A percentile compares a stretch with the other conserved stretches of the same genome.
Evolutionary conservation across 148 eudicot species (phyloP).

Genomic region (Amaranthus cruentus): DNA sequence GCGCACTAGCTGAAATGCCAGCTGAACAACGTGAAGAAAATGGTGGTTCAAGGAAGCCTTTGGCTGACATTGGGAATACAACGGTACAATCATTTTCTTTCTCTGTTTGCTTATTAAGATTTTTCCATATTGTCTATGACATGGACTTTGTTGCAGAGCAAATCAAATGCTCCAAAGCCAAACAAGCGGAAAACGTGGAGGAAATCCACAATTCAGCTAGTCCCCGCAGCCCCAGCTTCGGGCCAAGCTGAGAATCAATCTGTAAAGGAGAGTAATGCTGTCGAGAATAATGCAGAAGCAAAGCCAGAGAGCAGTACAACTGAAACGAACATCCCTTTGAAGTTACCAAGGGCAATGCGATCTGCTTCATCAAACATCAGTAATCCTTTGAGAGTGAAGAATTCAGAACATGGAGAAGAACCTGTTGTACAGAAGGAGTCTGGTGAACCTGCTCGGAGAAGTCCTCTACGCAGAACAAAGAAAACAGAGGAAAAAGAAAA

Average conservation of each 20-base stretch:
- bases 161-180: constrained; percentile 60
- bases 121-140: not conserved
- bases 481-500: constrained; percentile 61
- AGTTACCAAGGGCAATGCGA: constrained; percentile 72
- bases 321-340: constrained; percentile 47
- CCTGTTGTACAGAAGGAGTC: constrained; percentile 34
- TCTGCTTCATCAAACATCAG: constrained; percentile 45
- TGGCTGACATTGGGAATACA: constrained; percentile 88
- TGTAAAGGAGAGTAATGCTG: constrained; percentile 28
- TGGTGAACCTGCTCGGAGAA: constrained; percentile 42
- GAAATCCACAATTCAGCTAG: constrained; percentile 66
- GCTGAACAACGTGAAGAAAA: constrained; percentile 35
- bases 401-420: constrained; percentile 49
- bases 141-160: constrained; percentile 36
- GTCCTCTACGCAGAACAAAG: constrained; percentile 38
- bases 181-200: constrained; percentile 72
- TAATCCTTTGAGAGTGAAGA: constrained; percentile 58
- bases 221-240: constrained; percentile 50
- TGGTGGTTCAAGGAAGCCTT: constrained; percentile 55
- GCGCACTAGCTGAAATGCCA: constrained; percentile 60
- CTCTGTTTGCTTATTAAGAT: not conserved
- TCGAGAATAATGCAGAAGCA: constrained; percentile 11
- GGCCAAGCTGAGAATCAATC: constrained; percentile 31
- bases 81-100: constrained; percentile 32
- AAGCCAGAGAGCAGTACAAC: constrained; percentile 31